Base-by-base conservation (phyloP, 2,329 filamentous ascomycete species). In the Waltergamsia citrina region DNA sequence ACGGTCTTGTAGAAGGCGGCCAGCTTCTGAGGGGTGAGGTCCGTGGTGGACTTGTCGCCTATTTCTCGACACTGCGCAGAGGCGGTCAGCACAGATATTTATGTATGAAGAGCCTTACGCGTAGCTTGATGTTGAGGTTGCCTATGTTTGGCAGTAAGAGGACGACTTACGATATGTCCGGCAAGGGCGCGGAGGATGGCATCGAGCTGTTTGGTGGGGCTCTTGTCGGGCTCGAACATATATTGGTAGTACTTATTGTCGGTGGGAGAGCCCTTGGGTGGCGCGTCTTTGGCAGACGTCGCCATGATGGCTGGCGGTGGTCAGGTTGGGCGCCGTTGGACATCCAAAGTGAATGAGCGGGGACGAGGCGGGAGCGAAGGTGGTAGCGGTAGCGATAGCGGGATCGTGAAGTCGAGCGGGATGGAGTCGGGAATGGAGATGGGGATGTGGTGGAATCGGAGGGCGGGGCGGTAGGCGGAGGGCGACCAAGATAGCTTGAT, bases 1-100 rank as follows among this genome's bases (percentile, higher is more conserved):
- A 85, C 80, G 19, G 69, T 64, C 50, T 75, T 77, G 59, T 90
- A 90, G 52, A 87, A 90, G 25, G 72, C 66, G n/a, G 83, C 79
- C 27, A 90, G 62, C 51, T 87, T 86, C 34, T 68, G 60, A 0
- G 82, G 81, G 6, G 72, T 82, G 24, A 83, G 55, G 32, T 63
- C 54, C 26, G 56, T 57, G 16, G 67, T 61, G 19, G 63, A 62
- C 44, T 60, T 69, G 52, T 81, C 74, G 37, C 75, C 76, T 39
- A 82, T 60, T 32, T 77, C 59, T 30, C 61, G 54, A 32, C 66
- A 65, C 78, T 82, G 29, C 16, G 21, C 25, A 19, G 28, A 33
- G 28, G n/a, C 17, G 15, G 36, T 34, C 31, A 34, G 36, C 26
- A n/a, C 26, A 29, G 41, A 50, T 36, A 48, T 46, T 33, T 26